phyloP scores from a whole-genome alignment of 2,329 filamentous ascomycete species.

The Tolypocladium paradoxum region DNA sequence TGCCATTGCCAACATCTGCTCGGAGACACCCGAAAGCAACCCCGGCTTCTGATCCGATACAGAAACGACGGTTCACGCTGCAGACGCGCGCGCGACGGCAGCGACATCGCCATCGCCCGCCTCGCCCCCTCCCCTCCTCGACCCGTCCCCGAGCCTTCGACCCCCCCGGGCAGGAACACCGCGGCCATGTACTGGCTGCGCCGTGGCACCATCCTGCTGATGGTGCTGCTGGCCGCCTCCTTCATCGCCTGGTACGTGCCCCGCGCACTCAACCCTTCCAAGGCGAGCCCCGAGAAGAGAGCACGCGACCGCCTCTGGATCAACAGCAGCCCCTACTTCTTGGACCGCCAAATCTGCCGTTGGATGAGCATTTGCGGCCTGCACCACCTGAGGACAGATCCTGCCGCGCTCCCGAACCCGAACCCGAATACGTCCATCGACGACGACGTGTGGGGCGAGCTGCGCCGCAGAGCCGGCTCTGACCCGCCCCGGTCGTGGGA shows the following conservation, averaged over 20 bases:
- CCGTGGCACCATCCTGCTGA: slow-evolving; percentile 27
- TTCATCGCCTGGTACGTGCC: slow-evolving; percentile 41
- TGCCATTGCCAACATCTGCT: neutral
- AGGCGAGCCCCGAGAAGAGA: slow-evolving; percentile 48
- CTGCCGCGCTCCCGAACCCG: slow-evolving; percentile 28
- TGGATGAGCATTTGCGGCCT: slow-evolving; percentile 73
- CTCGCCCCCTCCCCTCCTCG: no score
- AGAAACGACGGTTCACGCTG: neutral
- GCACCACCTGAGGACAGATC: slow-evolving; percentile 57
- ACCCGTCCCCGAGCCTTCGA: neutral
- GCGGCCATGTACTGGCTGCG: slow-evolving; percentile 35
- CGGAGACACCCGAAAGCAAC: neutral
- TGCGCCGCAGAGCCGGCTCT: slow-evolving; percentile 13
- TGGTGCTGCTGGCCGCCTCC: slow-evolving; percentile 31
- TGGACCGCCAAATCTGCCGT: slow-evolving; percentile 65
- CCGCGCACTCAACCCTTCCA: slow-evolving; percentile 50
- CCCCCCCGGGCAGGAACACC: neutral
- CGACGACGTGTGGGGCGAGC: slow-evolving; percentile 21
- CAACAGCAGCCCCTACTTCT: slow-evolving; percentile 58
- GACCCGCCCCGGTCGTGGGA: slow-evolving; percentile 7
- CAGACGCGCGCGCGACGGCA: neutral
- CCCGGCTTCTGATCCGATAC: neutral
- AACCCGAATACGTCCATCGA: slow-evolving; percentile 8
- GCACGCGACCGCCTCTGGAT: slow-evolving; percentile 58
- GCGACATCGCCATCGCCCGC: neutral